These are phyloP conservation scores for Ettlia oleoabundans DNA, from an alignment of 139 green algal genomes.

Conservation along the genomic window DNA sequence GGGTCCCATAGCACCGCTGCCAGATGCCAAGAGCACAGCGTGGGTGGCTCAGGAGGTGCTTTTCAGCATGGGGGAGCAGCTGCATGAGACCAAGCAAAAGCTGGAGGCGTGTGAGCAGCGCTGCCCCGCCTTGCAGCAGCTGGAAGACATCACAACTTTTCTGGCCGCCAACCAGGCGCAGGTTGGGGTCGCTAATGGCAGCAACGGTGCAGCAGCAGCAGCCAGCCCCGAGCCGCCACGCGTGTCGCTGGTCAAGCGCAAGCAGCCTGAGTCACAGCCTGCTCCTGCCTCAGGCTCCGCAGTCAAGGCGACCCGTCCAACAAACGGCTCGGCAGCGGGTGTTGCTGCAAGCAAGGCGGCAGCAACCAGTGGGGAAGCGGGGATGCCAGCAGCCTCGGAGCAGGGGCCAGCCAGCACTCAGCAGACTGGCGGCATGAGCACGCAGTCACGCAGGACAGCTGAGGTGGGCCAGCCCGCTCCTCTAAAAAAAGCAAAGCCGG, in stretches of 20 bases:
- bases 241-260: constrained; percentile 11
- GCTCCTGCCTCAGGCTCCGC: background rate
- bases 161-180: background rate
- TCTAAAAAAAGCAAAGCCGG: background rate
- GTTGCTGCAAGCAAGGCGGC: background rate
- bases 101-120: constrained; percentile 13
- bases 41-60: constrained; percentile 23
- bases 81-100: background rate
- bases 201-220: background rate
- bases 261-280: background rate
- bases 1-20: background rate
- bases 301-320: constrained; percentile 8
- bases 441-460: background rate
- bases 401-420: constrained; percentile 13
- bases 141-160: background rate
- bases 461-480: background rate
- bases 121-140: constrained; percentile 11
- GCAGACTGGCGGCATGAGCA: constrained; percentile 14
- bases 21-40: background rate
- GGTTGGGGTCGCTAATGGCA: background rate
- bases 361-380: background rate
- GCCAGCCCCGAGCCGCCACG: background rate
- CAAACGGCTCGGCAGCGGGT: background rate
- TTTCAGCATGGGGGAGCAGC: background rate
- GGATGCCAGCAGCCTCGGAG: background rate